A percentile compares a stretch with the other conserved stretches of the same genome.
Conservation (phyloP, 805 yeast species). For the Candida caryicola region DNA sequence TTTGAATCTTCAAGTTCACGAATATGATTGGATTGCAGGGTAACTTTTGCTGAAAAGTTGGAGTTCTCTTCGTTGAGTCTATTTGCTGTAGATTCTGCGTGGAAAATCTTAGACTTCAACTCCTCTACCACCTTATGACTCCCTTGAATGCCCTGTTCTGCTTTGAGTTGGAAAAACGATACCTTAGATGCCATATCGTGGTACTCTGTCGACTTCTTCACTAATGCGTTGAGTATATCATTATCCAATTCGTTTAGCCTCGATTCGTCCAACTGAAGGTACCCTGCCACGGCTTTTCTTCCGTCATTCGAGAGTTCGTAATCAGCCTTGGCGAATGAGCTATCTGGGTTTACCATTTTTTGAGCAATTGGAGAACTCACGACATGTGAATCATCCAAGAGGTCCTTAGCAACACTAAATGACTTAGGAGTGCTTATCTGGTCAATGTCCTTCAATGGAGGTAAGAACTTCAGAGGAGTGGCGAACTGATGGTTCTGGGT, state of each 20-base stretch:
- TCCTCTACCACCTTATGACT: constrained; percentile 19
- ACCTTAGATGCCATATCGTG: constrained; percentile 30
- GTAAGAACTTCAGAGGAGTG: constrained; percentile 42
- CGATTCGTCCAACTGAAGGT: constrained; percentile 24
- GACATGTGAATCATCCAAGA: constrained; percentile 10
- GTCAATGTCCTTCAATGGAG: constrained; percentile 43
- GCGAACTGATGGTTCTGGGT: constrained; percentile 21
- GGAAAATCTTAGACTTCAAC: constrained; percentile 20
- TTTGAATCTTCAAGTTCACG: constrained; percentile 10
- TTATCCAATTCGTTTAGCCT: constrained; percentile 11
- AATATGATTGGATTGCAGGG: constrained; percentile 4
- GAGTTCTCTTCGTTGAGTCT: constrained; percentile 3
- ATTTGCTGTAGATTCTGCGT: constrained; percentile 10
- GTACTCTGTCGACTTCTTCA: constrained; percentile 24
- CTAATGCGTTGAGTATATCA: constrained; percentile 18
- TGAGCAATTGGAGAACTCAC: constrained; percentile 22
- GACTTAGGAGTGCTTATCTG: constrained; percentile 39
- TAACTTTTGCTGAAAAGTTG: background rate
- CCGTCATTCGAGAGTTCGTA: constrained; percentile 9
- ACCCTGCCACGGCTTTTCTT: constrained; percentile 22
- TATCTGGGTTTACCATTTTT: background rate
- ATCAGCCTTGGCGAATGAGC: background rate
- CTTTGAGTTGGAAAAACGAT: constrained; percentile 32
- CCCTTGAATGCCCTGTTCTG: constrained; percentile 29
- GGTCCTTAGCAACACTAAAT: constrained; percentile 40